Evolutionary conservation across 2,329 filamentous ascomycete genomes (phyloP).

Genomic region (Fusarium sp.): DNA sequence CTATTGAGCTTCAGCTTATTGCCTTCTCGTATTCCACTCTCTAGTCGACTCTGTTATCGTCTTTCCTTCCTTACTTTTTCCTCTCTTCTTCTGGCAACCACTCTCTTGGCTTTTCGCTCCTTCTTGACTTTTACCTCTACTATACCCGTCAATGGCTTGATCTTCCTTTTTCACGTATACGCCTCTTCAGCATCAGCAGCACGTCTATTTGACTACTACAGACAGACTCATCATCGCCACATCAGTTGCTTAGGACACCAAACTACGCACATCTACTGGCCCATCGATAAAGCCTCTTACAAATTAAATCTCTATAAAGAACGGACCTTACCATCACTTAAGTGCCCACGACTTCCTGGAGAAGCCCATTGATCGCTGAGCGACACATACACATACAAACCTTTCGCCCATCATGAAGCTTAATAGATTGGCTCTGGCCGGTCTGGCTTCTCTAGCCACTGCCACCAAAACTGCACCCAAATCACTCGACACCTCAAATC

Average conservation of each 20-base stretch:
- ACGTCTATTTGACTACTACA: not conserved
- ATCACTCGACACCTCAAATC: conserved; percentile 37
- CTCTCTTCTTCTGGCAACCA: conserved; percentile 6
- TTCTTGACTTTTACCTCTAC: conserved; percentile 7
- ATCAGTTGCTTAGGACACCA: not conserved
- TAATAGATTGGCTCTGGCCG: conserved; percentile 14
- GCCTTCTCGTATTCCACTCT: conserved; percentile 38
- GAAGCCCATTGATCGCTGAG: conserved; percentile 19
- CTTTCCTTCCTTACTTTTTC: conserved; percentile 4
- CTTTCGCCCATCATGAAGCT: conserved; percentile 33
- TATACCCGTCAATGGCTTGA: conserved; percentile 5
- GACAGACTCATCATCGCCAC: conserved; percentile 8
- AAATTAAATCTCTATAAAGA: not conserved
- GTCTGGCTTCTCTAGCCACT: conserved; percentile 30
- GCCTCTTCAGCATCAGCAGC: not conserved
- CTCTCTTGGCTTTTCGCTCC: not conserved
- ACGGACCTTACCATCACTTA: not conserved
- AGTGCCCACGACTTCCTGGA: conserved; percentile 21
- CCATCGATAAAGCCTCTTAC: conserved; percentile 2
- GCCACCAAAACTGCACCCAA: conserved; percentile 35
- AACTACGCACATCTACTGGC: conserved; percentile 5
- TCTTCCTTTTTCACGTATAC: not conserved
- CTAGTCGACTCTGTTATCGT: conserved; percentile 5
- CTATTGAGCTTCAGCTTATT: conserved; percentile 37
- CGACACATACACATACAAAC: conserved; percentile 9